Evolutionary conservation across 805 yeast genomes (phyloP).

Genomic region (Zygosaccharomyces bailii): DNA sequence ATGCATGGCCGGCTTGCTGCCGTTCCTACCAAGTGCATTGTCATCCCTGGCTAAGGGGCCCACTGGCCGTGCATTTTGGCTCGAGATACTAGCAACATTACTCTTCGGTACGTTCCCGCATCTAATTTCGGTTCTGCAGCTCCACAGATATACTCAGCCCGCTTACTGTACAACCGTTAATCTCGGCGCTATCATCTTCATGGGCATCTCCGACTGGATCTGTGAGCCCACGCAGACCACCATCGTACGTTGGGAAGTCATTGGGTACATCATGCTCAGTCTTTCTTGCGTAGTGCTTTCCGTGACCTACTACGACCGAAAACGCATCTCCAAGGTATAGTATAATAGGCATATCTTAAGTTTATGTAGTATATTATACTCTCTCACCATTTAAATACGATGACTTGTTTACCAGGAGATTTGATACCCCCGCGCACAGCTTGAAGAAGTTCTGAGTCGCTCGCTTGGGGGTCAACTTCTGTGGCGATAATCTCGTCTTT

Average conservation of each 20-base stretch:
- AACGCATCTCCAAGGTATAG: conserved; percentile 7
- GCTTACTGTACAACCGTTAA: conserved; percentile 31
- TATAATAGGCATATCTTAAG: conserved; percentile 2
- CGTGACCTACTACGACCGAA: conserved; percentile 18
- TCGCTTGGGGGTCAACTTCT: conserved; percentile 31
- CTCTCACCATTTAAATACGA: conserved; percentile 30
- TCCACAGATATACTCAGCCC: conserved; percentile 27
- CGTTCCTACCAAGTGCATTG: conserved; percentile 21
- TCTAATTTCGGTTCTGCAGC: conserved; percentile 24
- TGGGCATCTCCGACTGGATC: conserved; percentile 33
- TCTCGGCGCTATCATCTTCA: conserved; percentile 28
- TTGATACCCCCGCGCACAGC: conserved; percentile 45
- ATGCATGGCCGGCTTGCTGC: conserved; percentile 23
- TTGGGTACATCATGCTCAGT: conserved; percentile 30
- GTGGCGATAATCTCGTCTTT: conserved; percentile 40
- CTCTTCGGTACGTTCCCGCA: conserved; percentile 29
- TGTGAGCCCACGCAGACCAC: conserved; percentile 30
- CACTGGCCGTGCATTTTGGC: conserved; percentile 21
- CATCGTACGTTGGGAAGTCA: conserved; percentile 35
- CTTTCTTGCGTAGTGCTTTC: conserved; percentile 27
- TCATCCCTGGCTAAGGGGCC: conserved; percentile 14
- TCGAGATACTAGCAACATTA: conserved; percentile 16
- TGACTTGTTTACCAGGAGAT: conserved; percentile 34
- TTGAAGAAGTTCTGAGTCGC: conserved; percentile 42
- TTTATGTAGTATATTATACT: conserved; percentile 7